These are phyloP conservation scores for Apophysomyces trapeziformis DNA, from an alignment of 371 early-diverging fungal species.

Conservation along the genomic window DNA sequence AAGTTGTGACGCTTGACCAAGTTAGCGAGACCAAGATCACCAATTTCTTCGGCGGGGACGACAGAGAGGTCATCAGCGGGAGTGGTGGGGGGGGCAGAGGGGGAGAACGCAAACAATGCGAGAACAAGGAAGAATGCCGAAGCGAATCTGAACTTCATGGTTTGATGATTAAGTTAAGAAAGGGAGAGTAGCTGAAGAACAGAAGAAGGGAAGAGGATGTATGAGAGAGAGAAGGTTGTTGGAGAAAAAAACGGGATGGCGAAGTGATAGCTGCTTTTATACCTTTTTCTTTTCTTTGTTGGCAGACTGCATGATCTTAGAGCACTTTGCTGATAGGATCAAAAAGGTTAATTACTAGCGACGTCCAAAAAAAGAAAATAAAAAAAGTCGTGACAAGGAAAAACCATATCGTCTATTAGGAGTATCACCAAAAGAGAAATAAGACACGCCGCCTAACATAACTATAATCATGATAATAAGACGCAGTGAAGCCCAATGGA, in stretches of 20 bases:
- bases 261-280: background rate
- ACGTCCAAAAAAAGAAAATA: too few relatives aligned
- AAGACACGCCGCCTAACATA: background rate
- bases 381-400: background rate
- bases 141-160: conserved; percentile 8
- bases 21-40: background rate
- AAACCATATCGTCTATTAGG: background rate
- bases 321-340: too few relatives aligned
- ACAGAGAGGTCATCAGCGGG: background rate
- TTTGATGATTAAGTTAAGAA: background rate
- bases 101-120: conserved; percentile 9
- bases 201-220: background rate
- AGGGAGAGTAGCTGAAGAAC: background rate
- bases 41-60: background rate
- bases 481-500: conserved; percentile 3
- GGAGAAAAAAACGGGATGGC: background rate
- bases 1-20: conserved; percentile 18
- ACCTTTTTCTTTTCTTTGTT: background rate
- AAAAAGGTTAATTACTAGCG: too few relatives aligned
- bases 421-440: conserved; percentile 8
- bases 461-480: background rate
- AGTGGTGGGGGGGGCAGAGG: conserved; percentile 3
- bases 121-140: conserved; percentile 1
- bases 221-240: background rate
- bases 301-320: background rate